Base-by-base conservation (phyloP, 2,329 filamentous ascomycete genomes). In the Ascochyta lentis region DNA sequence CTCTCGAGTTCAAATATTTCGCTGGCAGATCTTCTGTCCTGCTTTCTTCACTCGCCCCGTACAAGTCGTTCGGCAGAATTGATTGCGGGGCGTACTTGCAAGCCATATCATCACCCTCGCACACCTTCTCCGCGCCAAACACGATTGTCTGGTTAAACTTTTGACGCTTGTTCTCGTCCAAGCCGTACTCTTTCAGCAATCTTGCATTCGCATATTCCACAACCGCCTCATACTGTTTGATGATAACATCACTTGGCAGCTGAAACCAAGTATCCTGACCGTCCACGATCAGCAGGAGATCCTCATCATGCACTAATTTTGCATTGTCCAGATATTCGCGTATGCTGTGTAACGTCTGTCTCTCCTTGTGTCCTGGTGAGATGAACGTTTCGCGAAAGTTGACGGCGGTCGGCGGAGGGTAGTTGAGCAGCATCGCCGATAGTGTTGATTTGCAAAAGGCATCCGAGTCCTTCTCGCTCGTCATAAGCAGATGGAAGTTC, bases 231-330 rank as follows among this genome's bases (percentile, higher is more conserved):
- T 89, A 90, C 39, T 87, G 81, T 60, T 82, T 76, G 24, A 90
- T 81, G 60, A 90, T 75, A 19, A 89, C 78, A 38, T 87, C 83
- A 3, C 85, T 82, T 0, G 86, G 86, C 2, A 90, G 76, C 69
- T 90, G 88, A 56, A 89, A 85, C 76, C 86, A 85, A 1, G 86
- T 79, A 55, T 89, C 85, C 68, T 85, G 82, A 1, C 83, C 86
- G 67, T 90, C 87, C 6, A 87, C 79, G 42, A 89, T 78, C 54
- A 89, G 73, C 7, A 89, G 81, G 26, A 91, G 72, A 67, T 90
- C 88, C 19, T 84, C 78, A 53, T 86, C 79, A 23, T 78, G 75
- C 16, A 84, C 77, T n/a, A 78, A 68, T 33, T 78, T 78, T 27
- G 74, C 76, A 44, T 78, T 76, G 12, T 77, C 75, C 26, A 86